These are phyloP conservation scores for Coprinopsis marcescibilis DNA, from an alignment of 768 basidiomycete species.

Conservation along the genomic window DNA sequence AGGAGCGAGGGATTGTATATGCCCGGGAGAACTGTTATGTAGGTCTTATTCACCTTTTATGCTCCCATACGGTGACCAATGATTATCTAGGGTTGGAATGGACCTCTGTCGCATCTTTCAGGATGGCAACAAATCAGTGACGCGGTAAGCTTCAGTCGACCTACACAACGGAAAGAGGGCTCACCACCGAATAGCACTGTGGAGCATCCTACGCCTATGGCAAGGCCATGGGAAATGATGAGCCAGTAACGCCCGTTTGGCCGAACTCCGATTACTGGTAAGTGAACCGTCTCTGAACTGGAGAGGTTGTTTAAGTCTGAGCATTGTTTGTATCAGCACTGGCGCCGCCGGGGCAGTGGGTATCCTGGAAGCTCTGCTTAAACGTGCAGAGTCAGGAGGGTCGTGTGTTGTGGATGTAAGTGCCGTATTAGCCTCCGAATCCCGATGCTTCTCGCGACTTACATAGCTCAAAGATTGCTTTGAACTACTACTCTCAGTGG, in stretches of 20 bases:
- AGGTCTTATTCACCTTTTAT: background rate
- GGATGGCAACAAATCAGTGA: slow-evolving; percentile 23
- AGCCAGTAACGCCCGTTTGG: slow-evolving; percentile 18
- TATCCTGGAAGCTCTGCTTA: slow-evolving; percentile 16
- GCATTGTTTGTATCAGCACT: slow-evolving; percentile 12
- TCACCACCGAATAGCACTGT: slow-evolving; percentile 11
- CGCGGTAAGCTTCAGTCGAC: slow-evolving; percentile 12
- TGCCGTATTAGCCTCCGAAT: background rate
- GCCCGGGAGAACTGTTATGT: slow-evolving; percentile 23
- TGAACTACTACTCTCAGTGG: slow-evolving; percentile 25
- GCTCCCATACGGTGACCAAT: background rate
- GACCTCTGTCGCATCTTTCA: slow-evolving; percentile 18
- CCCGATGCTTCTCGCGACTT: background rate
- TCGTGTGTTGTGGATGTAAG: slow-evolving; percentile 19
- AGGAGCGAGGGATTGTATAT: slow-evolving; percentile 19
- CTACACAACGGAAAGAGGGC: background rate
- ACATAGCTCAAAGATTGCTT: slow-evolving; percentile 14
- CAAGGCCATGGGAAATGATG: slow-evolving; percentile 17
- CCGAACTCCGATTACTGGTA: slow-evolving; percentile 20
- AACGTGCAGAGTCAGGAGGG: slow-evolving; percentile 16
- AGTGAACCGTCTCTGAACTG: no score
- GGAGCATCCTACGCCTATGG: slow-evolving; percentile 18
- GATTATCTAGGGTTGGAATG: slow-evolving; percentile 19
- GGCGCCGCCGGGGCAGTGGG: slow-evolving; percentile 17
- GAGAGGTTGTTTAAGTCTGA: no score